Conservation (phyloP, 1,284 basidiomycete genomes). For the Phellinidium pouzarii region DNA sequence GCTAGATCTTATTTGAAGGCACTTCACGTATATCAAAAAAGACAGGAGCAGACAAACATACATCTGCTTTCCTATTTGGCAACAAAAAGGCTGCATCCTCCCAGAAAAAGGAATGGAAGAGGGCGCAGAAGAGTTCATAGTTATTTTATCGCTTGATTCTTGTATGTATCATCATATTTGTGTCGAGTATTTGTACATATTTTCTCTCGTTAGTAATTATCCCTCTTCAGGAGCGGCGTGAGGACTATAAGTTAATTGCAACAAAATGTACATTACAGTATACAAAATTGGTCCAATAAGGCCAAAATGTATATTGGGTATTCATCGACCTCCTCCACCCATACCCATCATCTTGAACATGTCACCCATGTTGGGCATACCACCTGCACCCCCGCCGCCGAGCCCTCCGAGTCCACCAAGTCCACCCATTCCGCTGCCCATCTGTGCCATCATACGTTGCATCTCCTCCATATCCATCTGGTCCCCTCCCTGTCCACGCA, state of each 20-base stretch:
- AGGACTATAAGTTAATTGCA: constrained; percentile 13
- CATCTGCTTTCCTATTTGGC: constrained; percentile 69
- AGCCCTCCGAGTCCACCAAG: constrained; percentile 51
- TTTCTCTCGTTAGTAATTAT: neutral
- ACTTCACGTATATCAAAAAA: constrained; percentile 53
- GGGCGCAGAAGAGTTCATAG: constrained; percentile 24
- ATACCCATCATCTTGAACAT: constrained; percentile 86
- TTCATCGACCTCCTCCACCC: constrained; percentile 39
- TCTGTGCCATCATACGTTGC: constrained; percentile 88
- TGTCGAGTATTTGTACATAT: neutral
- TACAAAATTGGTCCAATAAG: constrained; percentile 19
- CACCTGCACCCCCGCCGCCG: constrained; percentile 38
- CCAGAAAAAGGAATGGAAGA: constrained; percentile 62
- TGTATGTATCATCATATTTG: neutral
- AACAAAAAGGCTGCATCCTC: constrained; percentile 66
- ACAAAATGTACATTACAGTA: constrained; percentile 2
- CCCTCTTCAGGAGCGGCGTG: too few relatives aligned
- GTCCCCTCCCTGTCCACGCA: constrained; percentile 83
- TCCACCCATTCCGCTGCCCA: constrained; percentile 62
- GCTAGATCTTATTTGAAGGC: constrained; percentile 56
- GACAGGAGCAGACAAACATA: constrained; percentile 75
- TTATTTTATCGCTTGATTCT: neutral
- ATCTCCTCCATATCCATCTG: constrained; percentile 82
- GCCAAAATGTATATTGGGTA: constrained; percentile 16
- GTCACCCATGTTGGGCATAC: constrained; percentile 62